Evolutionary conservation across 768 basidiomycete genomes (phyloP).

Genomic region (Pholiota molesta): DNA sequence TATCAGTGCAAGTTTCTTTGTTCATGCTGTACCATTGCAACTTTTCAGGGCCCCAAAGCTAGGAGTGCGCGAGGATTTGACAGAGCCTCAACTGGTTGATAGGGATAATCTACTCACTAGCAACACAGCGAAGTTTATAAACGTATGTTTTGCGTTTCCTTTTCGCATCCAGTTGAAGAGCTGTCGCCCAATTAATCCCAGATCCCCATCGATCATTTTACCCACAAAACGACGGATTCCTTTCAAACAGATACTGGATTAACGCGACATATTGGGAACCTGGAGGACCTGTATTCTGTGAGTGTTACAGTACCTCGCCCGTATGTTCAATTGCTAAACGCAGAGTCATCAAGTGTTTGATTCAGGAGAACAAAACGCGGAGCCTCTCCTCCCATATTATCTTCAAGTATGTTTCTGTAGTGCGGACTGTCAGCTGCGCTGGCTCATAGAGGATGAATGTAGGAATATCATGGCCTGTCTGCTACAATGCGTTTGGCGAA

Average conservation of each 20-base stretch:
- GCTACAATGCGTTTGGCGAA: conserved; percentile 50
- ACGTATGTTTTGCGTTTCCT: neutral
- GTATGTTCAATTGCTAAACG: neutral
- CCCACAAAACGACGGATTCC: conserved; percentile 29
- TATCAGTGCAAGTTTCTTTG: neutral
- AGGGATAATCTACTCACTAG: neutral
- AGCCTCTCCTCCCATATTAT: conserved; percentile 50
- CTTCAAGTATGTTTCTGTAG: conserved; percentile 24
- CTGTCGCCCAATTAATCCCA: conserved; percentile 16
- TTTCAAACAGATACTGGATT: conserved; percentile 54
- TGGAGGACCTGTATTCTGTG: conserved; percentile 52
- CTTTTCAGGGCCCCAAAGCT: conserved; percentile 3
- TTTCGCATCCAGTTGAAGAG: neutral
- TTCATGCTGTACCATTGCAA: neutral
- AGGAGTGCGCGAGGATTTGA: neutral
- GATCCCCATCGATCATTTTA: conserved; percentile 53
- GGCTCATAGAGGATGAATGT: too few relatives aligned
- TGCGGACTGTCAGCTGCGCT: neutral
- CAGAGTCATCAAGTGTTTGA: conserved; percentile 43
- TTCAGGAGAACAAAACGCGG: conserved; percentile 53
- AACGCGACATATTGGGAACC: conserved; percentile 49
- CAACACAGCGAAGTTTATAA: conserved; percentile 12
- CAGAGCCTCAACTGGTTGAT: neutral
- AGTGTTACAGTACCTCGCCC: conserved; percentile 14
- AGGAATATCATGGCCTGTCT: conserved; percentile 52